A percentile compares a stretch with the other conserved stretches of the same genome.
Evolutionary conservation across 1,139 yeast genomes (phyloP).

Genomic region (Saccharomyces hybrid): DNA sequence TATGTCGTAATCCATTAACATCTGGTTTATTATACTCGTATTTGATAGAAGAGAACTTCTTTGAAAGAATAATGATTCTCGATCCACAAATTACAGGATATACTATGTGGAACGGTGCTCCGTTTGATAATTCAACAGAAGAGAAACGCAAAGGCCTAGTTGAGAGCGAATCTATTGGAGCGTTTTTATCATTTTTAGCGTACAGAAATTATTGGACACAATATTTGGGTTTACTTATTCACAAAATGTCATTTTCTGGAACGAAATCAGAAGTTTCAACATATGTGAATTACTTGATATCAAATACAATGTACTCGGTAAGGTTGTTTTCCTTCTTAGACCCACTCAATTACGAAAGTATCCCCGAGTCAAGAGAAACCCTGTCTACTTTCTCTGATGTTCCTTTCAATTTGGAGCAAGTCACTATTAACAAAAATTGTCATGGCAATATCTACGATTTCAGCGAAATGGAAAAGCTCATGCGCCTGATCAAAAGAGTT

Average conservation of each 20-base stretch:
- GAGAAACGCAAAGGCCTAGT: constrained; percentile 37
- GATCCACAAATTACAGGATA: constrained; percentile 47
- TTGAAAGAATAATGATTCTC: constrained; percentile 44
- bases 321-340: constrained; percentile 63
- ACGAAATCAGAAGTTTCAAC: constrained; percentile 49
- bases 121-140: constrained; percentile 33
- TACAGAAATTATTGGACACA: constrained; percentile 59
- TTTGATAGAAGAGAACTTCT: constrained; percentile 46
- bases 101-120: constrained; percentile 46
- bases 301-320: constrained; percentile 42
- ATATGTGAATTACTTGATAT: constrained; percentile 48
- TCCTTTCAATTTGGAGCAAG: constrained; percentile 33
- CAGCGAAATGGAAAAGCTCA: constrained; percentile 23
- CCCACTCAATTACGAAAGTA: constrained; percentile 50
- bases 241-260: constrained; percentile 45
- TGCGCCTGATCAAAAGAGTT: constrained; percentile 5
- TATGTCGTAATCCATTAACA: constrained; percentile 51
- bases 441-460: constrained; percentile 31
- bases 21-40: constrained; percentile 45
- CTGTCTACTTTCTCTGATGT: constrained; percentile 34
- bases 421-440: constrained; percentile 24
- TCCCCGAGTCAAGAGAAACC: constrained; percentile 23
- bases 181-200: constrained; percentile 55
- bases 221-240: constrained; percentile 66
- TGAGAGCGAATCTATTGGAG: constrained; percentile 38